A percentile compares a stretch with the other conserved stretches of the same genome.
Evolutionary conservation across 2,329 filamentous ascomycete genomes (phyloP).

Genomic region (Botrytis aclada): DNA sequence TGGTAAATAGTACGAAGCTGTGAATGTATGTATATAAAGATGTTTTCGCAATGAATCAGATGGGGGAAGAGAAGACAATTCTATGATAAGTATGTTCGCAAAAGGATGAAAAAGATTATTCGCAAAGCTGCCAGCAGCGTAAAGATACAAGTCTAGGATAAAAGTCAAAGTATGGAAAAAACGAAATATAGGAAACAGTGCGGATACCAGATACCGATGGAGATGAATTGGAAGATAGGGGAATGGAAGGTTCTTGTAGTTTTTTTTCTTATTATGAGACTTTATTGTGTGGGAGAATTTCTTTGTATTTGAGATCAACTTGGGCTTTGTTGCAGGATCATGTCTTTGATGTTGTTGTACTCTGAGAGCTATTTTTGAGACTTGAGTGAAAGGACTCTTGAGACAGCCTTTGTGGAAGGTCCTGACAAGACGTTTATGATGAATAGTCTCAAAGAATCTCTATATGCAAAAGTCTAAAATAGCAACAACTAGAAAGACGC

Average conservation of each 20-base stretch:
- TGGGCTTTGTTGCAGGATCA: background rate
- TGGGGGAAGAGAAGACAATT: background rate
- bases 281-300: background rate
- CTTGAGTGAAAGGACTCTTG: background rate
- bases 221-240: constrained; percentile 1
- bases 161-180: background rate
- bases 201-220: constrained; percentile 12
- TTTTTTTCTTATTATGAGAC: background rate
- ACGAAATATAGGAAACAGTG: background rate
- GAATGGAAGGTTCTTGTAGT: constrained; percentile 17
- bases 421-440: background rate
- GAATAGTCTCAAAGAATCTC: background rate
- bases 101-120: constrained; percentile 19
- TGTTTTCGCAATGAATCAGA: background rate
- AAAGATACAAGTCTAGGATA: constrained; percentile 17
- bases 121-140: constrained; percentile 32
- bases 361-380: constrained; percentile 5
- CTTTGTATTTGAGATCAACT: background rate
- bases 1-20: background rate
- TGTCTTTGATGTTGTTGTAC: constrained; percentile 2
- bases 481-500: background rate
- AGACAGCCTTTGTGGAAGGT: background rate
- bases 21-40: constrained; percentile 15
- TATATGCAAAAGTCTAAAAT: background rate
- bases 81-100: background rate